Evolutionary conservation across 352 stramenopile species (phyloP).

Genomic region (Globisporangium polare): DNA sequence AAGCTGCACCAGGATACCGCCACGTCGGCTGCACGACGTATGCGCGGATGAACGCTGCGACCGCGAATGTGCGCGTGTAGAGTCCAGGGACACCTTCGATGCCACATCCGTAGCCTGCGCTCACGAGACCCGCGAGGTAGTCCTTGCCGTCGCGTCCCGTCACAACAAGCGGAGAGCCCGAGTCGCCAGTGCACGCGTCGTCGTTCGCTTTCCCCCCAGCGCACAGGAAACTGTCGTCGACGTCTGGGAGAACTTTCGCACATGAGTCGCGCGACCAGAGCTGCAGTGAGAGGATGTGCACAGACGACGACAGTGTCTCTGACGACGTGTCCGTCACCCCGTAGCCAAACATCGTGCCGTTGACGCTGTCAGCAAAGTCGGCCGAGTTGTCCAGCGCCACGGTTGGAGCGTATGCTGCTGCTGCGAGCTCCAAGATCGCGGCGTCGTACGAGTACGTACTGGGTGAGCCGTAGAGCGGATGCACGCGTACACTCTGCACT

Average conservation of each 20-base stretch:
- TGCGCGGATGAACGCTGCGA: not conserved
- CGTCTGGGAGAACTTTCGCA: constrained; percentile 3
- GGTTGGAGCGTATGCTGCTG: not conserved
- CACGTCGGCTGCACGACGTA: constrained; percentile 3
- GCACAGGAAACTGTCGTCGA: constrained; percentile 2
- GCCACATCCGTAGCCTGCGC: not conserved
- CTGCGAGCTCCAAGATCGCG: not conserved
- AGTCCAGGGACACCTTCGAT: not conserved
- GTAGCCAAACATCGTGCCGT: constrained; percentile 3
- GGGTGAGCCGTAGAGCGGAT: not conserved
- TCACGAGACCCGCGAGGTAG: constrained; percentile 1
- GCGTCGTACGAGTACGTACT: constrained; percentile 1
- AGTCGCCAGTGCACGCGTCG: constrained; percentile 5
- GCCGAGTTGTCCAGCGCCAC: constrained; percentile 2
- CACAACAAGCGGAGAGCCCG: not conserved
- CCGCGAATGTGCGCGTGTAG: not conserved
- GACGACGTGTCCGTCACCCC: not conserved
- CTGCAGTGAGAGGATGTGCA: not conserved
- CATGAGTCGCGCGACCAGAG: not conserved
- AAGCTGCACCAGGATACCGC: not conserved
- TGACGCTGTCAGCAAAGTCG: not conserved
- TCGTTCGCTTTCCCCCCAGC: not conserved
- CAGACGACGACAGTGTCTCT: not conserved
- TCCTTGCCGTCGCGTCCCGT: not conserved
- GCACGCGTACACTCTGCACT: not conserved